Base-by-base conservation (phyloP, 2,329 filamentous ascomycete species). In the Phyllosticta citribraziliensis region DNA sequence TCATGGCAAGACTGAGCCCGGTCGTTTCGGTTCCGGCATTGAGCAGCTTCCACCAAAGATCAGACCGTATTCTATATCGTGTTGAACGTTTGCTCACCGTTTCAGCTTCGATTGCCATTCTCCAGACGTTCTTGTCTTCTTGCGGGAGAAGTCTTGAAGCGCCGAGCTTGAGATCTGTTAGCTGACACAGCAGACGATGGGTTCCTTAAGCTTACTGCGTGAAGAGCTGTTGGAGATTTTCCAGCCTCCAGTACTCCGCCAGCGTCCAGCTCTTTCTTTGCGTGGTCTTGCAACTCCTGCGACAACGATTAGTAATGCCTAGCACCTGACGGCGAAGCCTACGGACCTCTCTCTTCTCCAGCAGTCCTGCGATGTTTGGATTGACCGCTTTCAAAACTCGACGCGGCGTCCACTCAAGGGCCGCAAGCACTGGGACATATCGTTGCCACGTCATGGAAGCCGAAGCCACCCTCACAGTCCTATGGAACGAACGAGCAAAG, bases 11-110 rank as follows among this genome's bases (percentile, higher is more conserved):
- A 0, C 70, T 66, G 63, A 68, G 69, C 8, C 68, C 68, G 0
- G 70, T 73, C 0, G 75, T 78, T 53, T 75, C 70, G 5, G 71
- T 73, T 2, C 74, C 76, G 5, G 19, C 51, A 20, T 52, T 52
- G 19, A 52, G 51, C 51, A 52, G 8, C 19, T 52, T 52, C 3
- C 17, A 52, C 12, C 22, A 5, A 40, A 12, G 33, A 5, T 40
- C 33, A 40, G 33, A 1, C 4, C 5, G 14, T 14, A 14, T 12
- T 17, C 33, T 2, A 30, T 5, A 3, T 40, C 14, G 33, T 40
- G 5, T 14, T 3, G 9, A 12, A 40, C 1, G 9, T 6, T 6
- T 8, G 5, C 50, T 11, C 20, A 58, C 53, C 0, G 67, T 63
- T 17, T 66, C 52, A n/a, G 67, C 70, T 20, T 78, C 76, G 9